Percentiles rank a stretch among this genome's conserved stretches.
phyloP scores from a whole-genome alignment of 116 monocot genomes.

The Phalaenopsis hybrid region DNA sequence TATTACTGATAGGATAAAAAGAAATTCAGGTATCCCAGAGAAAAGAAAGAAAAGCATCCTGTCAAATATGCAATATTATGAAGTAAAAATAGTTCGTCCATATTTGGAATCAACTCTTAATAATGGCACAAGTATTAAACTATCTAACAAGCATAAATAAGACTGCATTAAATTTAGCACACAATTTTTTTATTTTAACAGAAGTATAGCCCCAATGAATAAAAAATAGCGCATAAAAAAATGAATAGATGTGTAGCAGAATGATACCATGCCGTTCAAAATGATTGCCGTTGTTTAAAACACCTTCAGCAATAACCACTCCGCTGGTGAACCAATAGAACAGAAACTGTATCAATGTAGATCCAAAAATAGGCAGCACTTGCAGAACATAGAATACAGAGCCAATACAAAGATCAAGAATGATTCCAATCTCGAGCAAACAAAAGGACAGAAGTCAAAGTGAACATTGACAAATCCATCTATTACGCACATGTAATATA shows the following conservation, averaged over 20 bases:
- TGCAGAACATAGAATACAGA: not conserved
- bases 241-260: conserved; percentile 5
- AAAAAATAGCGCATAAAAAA: not conserved
- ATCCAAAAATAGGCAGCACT: not conserved
- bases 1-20: too few species aligned
- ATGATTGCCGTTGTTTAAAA: conserved; percentile 47
- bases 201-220: not conserved
- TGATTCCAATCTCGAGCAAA: not conserved
- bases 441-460: not conserved
- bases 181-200: not conserved
- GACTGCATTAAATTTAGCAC: not conserved
- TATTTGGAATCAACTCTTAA: too few species aligned
- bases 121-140: not conserved
- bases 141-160: not conserved
- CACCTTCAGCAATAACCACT: conserved; percentile 90
- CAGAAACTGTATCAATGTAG: conserved; percentile 1
- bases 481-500: not conserved
- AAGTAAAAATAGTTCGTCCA: too few species aligned
- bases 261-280: conserved; percentile 69
- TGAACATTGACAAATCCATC: not conserved
- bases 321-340: conserved; percentile 44
- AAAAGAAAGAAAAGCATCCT: too few species aligned
- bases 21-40: too few species aligned
- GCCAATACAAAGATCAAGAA: not conserved
- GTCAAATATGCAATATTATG: too few species aligned